Conservation (phyloP, 805 yeast genomes). For the Wickerhamomyces xylosicus region DNA sequence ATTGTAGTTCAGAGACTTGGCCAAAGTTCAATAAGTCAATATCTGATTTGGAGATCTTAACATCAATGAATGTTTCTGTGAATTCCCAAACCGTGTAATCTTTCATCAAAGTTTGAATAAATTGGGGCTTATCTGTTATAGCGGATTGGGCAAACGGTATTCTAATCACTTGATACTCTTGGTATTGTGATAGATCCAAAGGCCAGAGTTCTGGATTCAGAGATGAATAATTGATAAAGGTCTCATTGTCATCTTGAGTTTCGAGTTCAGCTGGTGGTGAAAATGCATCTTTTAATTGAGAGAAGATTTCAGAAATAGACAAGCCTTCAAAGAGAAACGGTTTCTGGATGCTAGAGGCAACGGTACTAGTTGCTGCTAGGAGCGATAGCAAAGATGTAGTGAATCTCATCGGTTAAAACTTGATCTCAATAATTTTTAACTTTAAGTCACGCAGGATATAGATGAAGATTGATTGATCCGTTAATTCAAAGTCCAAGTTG, state of each 20-base stretch:
- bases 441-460: too few relatives aligned
- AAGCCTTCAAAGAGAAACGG: neutral
- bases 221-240: neutral
- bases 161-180: constrained; percentile 12
- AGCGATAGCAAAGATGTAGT: neutral
- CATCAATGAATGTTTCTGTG: constrained; percentile 34
- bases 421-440: too few relatives aligned
- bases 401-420: too few relatives aligned
- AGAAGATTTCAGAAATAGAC: neutral
- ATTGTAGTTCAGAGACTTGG: neutral
- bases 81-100: constrained; percentile 39
- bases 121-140: neutral
- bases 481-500: too few relatives aligned
- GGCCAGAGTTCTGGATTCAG: constrained; percentile 8
- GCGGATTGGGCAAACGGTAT: constrained; percentile 1
- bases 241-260: neutral
- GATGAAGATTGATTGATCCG: too few relatives aligned
- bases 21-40: neutral
- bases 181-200: constrained; percentile 14
- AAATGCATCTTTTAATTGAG: neutral
- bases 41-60: constrained; percentile 18
- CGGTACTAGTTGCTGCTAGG: neutral
- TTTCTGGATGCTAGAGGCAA: neutral
- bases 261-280: neutral
- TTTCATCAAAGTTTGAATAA: constrained; percentile 4